Conservation (phyloP, 768 basidiomycete species). For the Holtermannia corniformis region DNA sequence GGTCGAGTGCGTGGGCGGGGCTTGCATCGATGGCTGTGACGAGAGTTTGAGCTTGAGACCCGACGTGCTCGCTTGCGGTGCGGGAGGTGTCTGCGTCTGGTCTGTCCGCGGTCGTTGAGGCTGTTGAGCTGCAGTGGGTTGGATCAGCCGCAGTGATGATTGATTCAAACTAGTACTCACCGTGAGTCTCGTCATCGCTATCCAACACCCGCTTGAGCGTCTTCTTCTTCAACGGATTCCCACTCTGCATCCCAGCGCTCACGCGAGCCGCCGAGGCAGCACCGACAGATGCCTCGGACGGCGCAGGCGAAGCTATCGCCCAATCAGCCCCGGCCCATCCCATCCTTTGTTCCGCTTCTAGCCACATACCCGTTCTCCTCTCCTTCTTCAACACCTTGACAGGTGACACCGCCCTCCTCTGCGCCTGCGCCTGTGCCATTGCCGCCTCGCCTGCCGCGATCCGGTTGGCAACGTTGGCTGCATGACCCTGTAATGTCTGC, state of each 20-base stretch:
- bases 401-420: constrained; percentile 6
- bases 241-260: constrained; percentile 15
- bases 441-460: constrained; percentile 8
- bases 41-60: constrained; percentile 31
- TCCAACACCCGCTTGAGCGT: constrained; percentile 26
- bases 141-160: neutral
- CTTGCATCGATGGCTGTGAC: constrained; percentile 5
- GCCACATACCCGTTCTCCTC: constrained; percentile 24
- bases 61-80: constrained; percentile 19
- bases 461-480: neutral
- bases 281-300: constrained; percentile 17
- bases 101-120: constrained; percentile 18
- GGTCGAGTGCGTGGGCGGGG: constrained; percentile 19
- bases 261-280: constrained; percentile 8
- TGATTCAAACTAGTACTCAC: constrained; percentile 9
- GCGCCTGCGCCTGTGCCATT: constrained; percentile 9
- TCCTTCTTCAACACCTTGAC: constrained; percentile 29
- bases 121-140: constrained; percentile 1
- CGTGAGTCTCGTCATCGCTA: constrained; percentile 29
- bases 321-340: neutral
- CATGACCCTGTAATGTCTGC: constrained; percentile 3
- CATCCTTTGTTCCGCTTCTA: constrained; percentile 2
- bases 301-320: constrained; percentile 20
- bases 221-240: constrained; percentile 25
- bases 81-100: constrained; percentile 11